Evolutionary conservation across 805 yeast species (phyloP), one percentile per base, ranked within the genome.

Genomic region (Kodamaea nitidulidarum): DNA sequence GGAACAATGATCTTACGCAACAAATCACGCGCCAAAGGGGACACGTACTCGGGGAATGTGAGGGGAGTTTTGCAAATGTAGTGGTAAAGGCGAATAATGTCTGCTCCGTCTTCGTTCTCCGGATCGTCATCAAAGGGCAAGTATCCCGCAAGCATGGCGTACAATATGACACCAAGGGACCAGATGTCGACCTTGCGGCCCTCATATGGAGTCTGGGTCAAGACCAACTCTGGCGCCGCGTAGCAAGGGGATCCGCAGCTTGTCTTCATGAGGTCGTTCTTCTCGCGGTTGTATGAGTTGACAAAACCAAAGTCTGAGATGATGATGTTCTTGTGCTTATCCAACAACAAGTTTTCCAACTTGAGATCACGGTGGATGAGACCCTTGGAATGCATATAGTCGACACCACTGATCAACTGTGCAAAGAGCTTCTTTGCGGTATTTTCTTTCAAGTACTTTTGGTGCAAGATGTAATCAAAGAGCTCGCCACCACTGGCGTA

Each of bases 121-220:
- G 96, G 93, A 60, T 93, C 98, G 61, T 93, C 98, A 56, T 93
- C 98, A 70, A 88, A 93, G 1, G 98, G 98, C 44, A 93, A 71
- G 61, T 93, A 93, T 2, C 98, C 98, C 0, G 98, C 91, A 35
- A 93, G 70, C 96, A 93, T 93, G 8, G 98, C 97, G 56, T 88
- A 93, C 31, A 93, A 65, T 39, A 93, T 93, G 20, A 93, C 90
- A 43, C 98, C 98, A 52, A 95, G 80, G 0, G 96, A 87, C 98
- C 98, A 93, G 31, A 90, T 84, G 63, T 93, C 98, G 22, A 88
- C 97, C 61, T 88, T 88, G 45, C 88, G 76, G 15, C 96, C 97
- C 49, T 85, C 88, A 58, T 93, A 93, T 11, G 95, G 88, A 39
- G 80, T 76, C 46, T 81, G 86, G 9, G 91, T 83, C 21, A 88